Conservation (phyloP, 2,329 filamentous ascomycete species). For the Pseudogymnoascus sp. region DNA sequence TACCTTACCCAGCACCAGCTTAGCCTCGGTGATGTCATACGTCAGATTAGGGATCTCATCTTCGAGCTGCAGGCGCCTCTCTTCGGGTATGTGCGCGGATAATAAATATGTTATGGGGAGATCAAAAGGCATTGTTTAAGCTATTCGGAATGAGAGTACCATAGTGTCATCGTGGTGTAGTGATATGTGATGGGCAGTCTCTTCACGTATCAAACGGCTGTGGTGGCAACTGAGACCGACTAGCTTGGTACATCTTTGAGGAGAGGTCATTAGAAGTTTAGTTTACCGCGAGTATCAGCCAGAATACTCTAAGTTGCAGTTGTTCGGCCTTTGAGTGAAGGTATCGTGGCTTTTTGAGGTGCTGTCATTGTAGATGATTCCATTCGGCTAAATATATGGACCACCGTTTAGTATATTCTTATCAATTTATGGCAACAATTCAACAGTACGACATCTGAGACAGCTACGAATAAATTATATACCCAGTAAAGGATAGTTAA, state of each 20-base stretch:
- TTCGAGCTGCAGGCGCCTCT: conserved; percentile 56
- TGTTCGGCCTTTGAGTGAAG: background rate
- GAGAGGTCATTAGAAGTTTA: background rate
- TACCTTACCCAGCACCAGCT: conserved; percentile 67
- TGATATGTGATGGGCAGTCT: background rate
- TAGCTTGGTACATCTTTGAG: background rate
- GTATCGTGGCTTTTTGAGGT: background rate
- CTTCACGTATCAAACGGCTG: background rate
- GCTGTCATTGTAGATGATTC: background rate
- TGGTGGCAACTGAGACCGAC: background rate
- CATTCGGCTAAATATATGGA: conserved; percentile 1
- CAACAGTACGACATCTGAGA: background rate
- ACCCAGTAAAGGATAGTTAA: too few species aligned
- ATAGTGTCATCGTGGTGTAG: background rate
- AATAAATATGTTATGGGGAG: conserved; percentile 48
- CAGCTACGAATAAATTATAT: background rate
- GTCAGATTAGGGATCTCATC: conserved; percentile 57
- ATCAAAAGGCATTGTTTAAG: conserved; percentile 3
- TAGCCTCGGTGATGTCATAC: conserved; percentile 62
- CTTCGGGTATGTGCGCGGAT: conserved; percentile 55
- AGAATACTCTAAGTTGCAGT: background rate
- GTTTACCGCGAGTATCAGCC: background rate
- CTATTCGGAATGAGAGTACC: background rate
- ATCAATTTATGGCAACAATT: background rate
- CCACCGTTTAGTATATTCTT: background rate